Evolutionary conservation across 2,329 filamentous ascomycete genomes (phyloP).

Genomic region (Pseudonectria foliicola): DNA sequence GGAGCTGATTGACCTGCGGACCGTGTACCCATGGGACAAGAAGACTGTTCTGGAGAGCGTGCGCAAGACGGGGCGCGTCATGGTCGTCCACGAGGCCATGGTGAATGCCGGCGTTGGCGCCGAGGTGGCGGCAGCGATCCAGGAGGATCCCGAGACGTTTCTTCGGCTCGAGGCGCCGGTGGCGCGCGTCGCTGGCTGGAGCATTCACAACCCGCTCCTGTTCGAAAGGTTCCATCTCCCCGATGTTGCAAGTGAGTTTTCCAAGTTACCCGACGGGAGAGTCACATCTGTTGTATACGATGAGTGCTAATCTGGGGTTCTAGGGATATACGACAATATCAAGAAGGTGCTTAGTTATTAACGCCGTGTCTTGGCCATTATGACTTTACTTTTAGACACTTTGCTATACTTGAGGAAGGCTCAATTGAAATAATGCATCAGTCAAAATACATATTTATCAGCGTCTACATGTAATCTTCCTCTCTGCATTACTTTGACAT

Average conservation of each 20-base stretch:
- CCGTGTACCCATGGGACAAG: constrained; percentile 88
- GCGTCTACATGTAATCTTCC: too few species aligned
- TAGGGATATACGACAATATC: constrained; percentile 66
- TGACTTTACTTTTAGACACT: too few species aligned
- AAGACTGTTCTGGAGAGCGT: constrained; percentile 75
- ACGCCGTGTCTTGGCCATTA: neutral
- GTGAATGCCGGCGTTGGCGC: constrained; percentile 83
- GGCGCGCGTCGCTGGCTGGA: constrained; percentile 80
- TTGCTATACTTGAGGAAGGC: too few species aligned
- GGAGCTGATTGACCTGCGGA: constrained; percentile 82
- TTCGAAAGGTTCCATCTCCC: constrained; percentile 80
- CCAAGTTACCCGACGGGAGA: neutral
- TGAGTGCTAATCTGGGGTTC: constrained; percentile 5
- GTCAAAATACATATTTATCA: too few species aligned
- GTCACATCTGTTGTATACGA: neutral
- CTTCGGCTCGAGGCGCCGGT: constrained; percentile 79
- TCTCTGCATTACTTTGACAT: too few species aligned
- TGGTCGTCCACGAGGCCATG: constrained; percentile 91
- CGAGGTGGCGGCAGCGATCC: constrained; percentile 81
- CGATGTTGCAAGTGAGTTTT: constrained; percentile 73
- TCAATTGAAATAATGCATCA: too few species aligned
- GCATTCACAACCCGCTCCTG: constrained; percentile 69
- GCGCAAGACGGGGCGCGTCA: constrained; percentile 74
- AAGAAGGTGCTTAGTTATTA: constrained; percentile 61
- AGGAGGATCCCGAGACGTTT: constrained; percentile 71